Evolutionary conservation across 2,329 filamentous ascomycete species (phyloP).

Genomic region (Exophiala dermatitidis): DNA sequence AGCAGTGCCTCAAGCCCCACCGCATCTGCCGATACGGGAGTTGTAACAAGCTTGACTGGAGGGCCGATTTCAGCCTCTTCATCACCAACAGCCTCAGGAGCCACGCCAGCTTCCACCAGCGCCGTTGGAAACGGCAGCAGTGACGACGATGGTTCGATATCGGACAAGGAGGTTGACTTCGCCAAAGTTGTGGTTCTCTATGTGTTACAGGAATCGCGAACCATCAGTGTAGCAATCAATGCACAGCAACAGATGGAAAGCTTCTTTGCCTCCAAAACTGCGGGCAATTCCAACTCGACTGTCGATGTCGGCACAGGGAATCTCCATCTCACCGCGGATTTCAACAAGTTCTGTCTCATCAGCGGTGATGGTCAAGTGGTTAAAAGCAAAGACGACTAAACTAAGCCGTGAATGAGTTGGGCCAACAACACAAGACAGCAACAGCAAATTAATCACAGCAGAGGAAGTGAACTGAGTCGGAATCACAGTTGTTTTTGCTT

Average conservation of each 20-base stretch:
- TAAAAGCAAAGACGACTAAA: conserved; percentile 19
- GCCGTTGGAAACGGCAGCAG: conserved; percentile 6
- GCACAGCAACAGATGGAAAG: conserved; percentile 25
- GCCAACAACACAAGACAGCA: no score
- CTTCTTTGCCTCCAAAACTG: conserved; percentile 29
- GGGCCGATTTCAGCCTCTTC: conserved; percentile 28
- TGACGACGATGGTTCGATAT: conserved; percentile 12
- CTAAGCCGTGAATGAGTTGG: neutral
- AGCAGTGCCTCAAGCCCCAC: conserved; percentile 4
- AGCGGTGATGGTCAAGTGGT: conserved; percentile 30
- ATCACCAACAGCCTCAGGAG: conserved; percentile 12
- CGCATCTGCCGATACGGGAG: conserved; percentile 6
- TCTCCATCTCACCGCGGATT: conserved; percentile 32
- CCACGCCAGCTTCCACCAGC: conserved; percentile 16
- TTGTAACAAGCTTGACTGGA: conserved; percentile 7
- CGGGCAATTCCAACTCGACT: conserved; percentile 23
- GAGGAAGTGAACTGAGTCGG: no score
- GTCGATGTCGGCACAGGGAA: conserved; percentile 29
- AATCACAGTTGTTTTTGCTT: no score
- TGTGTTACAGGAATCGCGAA: conserved; percentile 29
- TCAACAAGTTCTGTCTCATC: conserved; percentile 33
- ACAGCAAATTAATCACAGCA: no score
- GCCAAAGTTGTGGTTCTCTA: conserved; percentile 24
- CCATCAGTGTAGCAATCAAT: conserved; percentile 28
- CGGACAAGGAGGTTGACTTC: conserved; percentile 17